Evolutionary conservation across 257 asterid genomes (phyloP), one percentile per base, ranked within the genome.

Genomic region (Solanum peruvianum): DNA sequence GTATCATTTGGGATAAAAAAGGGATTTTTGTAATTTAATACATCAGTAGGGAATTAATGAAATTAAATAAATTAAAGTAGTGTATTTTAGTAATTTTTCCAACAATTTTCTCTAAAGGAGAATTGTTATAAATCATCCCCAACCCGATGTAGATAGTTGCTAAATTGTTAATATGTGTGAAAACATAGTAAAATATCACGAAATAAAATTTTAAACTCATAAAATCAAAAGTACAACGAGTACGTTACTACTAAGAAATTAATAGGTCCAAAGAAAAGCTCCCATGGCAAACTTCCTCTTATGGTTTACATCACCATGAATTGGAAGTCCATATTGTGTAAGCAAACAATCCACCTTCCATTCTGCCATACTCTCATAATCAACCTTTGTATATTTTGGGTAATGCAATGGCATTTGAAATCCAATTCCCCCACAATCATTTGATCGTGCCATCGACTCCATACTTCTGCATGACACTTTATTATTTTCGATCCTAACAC

Each of bases 401-500:
- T 88, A 88, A 10, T 88, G 86, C 18, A 85, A 42, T 6, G 89
- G 89, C 89, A 84, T 87, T 82, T 87, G 89, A 83, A 87, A 87
- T 8, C 15, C 64, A 45, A 78, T 69, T 3, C 11, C 20, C 4
- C 76, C 88, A 25, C 80, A 89, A 11, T 84, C 41, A 45, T 25
- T 78, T 78, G 62, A 15, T 44, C 87, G 90, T 49, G 93, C 77
- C 27, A 93, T 86, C n/a, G 94, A 87, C 80, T 88, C 93, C 90
- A 88, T 88, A n/a, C 25, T 71, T 71, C 2, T 2, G 78, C 14
- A 71, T 71, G 78, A 71, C 25, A 21, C 6, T 23, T 1, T 18
- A 14, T 71, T 71, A 71, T 71, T 33, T 71, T 71, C 78, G 4
- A 71, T 71, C 45, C 78, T 25, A 71, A 33, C 9, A 33, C 25